Evolutionary conservation across 768 basidiomycete genomes (phyloP), one percentile per base, ranked within the genome.

Genomic region (Suillus americanus): DNA sequence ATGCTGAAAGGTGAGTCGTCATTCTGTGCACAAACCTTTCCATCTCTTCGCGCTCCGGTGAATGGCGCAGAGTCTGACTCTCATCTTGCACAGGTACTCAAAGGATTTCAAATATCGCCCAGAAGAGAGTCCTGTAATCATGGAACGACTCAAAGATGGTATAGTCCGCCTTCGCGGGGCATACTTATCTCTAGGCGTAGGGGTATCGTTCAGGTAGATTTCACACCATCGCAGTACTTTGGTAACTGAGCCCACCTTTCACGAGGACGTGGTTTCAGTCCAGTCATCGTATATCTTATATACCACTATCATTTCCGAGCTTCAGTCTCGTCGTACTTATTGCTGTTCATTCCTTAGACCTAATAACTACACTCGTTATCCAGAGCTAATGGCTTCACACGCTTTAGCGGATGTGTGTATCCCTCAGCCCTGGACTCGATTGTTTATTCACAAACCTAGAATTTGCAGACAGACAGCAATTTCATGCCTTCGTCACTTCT

Each of bases 71-170:
- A 20, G 46, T 23, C 46, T 6, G n/a, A 41, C 20, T 62, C 33
- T 53, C 40, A 43, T n/a, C 2, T 18, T 59, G 62, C 40, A 16
- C 63, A 95, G 94, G 66, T 95, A 95, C 72, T 94, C 91, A 16
- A 88, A 90, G 66, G 89, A 93, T 70, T 85, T 84, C 79, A 92
- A 89, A 75, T 94, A 85, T 73, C 81, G 93, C 28, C 93, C 94
- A 0, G 93, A 93, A 13, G 92, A 92, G 7, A 93, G 90, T 65
- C 92, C 94, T 13, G 79, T 95, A 50, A 83, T 95, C 68, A 94
- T 90, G 0, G 91, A 94, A 72, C 82, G 79, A 23, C 77, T 95
- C 66, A 85, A 85, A 67, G 91, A 92, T 67, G 92, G 92, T 0
- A 81, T 86, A 5, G 75, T 85, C 9, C 82, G 87, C 10, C 69